phyloP scores from a whole-genome alignment of 169 alveolate species.

The Hammondia hammondi region DNA sequence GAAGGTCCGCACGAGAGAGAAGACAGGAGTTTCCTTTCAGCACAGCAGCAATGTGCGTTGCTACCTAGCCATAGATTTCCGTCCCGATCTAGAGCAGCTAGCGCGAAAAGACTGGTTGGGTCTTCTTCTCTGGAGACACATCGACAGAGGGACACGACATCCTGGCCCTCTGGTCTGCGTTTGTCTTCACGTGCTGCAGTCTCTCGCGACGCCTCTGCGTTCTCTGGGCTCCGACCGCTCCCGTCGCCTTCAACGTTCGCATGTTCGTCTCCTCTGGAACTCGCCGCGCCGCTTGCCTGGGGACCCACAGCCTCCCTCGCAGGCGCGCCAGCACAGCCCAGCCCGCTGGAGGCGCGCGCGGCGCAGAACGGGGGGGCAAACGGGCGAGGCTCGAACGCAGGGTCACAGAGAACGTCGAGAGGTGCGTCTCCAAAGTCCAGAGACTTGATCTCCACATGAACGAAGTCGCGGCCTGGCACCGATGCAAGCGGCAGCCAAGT shows the following conservation, averaged over 20 bases:
- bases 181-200: neutral
- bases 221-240: neutral
- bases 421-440: slow-evolving; percentile 8
- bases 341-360: neutral
- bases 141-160: neutral
- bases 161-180: neutral
- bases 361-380: neutral
- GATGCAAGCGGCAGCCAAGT: slow-evolving; percentile 6
- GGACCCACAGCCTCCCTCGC: neutral
- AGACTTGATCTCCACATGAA: slow-evolving; percentile 20
- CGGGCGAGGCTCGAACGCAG: neutral
- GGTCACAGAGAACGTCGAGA: slow-evolving; percentile 25
- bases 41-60: slow-evolving; percentile 43
- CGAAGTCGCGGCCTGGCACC: neutral
- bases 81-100: slow-evolving; percentile 22
- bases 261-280: neutral
- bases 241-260: neutral
- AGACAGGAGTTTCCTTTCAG: neutral
- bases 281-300: neutral
- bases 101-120: slow-evolving; percentile 25
- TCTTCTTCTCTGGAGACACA: slow-evolving; percentile 13
- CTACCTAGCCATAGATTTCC: slow-evolving; percentile 38
- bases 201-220: neutral
- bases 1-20: neutral
- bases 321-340: neutral